Conservation (phyloP, 1,284 basidiomycete species). For the Cerioporus squamosus region DNA sequence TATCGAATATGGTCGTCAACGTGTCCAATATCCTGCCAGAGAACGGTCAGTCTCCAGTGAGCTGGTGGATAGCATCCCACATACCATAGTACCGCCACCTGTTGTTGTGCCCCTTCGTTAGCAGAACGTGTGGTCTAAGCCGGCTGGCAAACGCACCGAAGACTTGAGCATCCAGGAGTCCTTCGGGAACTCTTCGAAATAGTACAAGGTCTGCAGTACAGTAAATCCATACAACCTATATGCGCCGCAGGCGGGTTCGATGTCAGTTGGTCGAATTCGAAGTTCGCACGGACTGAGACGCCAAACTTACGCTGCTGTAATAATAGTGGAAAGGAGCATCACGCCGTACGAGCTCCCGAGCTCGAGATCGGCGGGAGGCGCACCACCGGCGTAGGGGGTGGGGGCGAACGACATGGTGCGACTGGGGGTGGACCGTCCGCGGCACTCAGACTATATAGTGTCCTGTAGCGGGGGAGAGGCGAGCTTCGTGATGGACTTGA, state of each 20-base stretch:
- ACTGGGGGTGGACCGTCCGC: neutral
- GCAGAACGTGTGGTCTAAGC: neutral
- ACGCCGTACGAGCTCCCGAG: slow-evolving; percentile 23
- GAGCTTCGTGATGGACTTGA: neutral
- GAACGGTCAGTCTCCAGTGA: neutral
- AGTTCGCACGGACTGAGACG: neutral
- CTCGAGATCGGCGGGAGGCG: slow-evolving; percentile 1
- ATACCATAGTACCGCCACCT: slow-evolving; percentile 17
- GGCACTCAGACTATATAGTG: neutral
- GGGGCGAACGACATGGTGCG: slow-evolving; percentile 3
- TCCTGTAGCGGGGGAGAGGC: neutral
- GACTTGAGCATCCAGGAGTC: slow-evolving; percentile 13
- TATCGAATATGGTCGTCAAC: slow-evolving; percentile 3
- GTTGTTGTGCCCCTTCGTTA: neutral
- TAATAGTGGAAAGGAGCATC: slow-evolving; percentile 20
- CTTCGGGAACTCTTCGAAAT: slow-evolving; percentile 19
- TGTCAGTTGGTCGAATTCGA: neutral
- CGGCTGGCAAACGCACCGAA: neutral
- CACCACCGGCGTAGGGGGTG: neutral
- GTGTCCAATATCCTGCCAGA: slow-evolving; percentile 11
- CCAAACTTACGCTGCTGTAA: slow-evolving; percentile 13
- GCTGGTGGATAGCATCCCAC: neutral
- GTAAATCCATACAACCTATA: slow-evolving; percentile 18
- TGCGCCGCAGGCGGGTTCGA: neutral
- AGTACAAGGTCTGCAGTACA: slow-evolving; percentile 13